Conservation (phyloP, 2,329 filamentous ascomycete genomes). For the Phaeosphaeria sp. region DNA sequence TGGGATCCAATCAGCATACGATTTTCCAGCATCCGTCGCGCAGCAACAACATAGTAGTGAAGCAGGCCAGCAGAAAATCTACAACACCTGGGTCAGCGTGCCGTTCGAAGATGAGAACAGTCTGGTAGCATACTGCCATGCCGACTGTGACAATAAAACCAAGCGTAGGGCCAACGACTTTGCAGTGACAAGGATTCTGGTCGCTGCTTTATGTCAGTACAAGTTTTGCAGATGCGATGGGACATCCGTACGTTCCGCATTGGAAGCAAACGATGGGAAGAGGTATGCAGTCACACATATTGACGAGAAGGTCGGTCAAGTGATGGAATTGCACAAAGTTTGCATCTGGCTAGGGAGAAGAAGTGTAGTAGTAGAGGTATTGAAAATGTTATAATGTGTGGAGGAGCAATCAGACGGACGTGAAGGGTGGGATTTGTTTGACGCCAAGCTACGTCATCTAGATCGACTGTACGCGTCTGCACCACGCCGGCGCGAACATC, state of each 20-base stretch:
- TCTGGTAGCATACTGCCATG: slow-evolving; percentile 53
- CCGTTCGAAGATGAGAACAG: background rate
- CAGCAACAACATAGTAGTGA: slow-evolving; percentile 65
- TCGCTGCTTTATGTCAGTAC: slow-evolving; percentile 49
- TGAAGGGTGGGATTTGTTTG: background rate
- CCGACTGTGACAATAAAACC: slow-evolving; percentile 58
- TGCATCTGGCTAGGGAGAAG: background rate
- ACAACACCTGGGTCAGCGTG: slow-evolving; percentile 7
- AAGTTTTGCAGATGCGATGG: background rate
- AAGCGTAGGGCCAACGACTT: slow-evolving; percentile 63
- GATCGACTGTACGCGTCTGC: background rate
- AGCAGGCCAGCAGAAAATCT: slow-evolving; percentile 64
- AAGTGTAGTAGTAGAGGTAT: background rate
- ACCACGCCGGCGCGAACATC: background rate
- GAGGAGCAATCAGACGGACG: background rate
- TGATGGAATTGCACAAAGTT: background rate
- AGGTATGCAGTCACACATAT: slow-evolving; percentile 50
- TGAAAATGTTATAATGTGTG: background rate
- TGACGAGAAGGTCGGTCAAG: background rate
- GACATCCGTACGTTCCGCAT: slow-evolving; percentile 52
- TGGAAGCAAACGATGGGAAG: slow-evolving; percentile 62
- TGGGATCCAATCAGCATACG: slow-evolving; percentile 49
- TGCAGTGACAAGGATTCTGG: slow-evolving; percentile 65
- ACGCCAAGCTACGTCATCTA: background rate
- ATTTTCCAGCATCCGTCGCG: slow-evolving; percentile 60